Conservation (phyloP, 139 green algal genomes). For the Ettlia oleoabundans region DNA sequence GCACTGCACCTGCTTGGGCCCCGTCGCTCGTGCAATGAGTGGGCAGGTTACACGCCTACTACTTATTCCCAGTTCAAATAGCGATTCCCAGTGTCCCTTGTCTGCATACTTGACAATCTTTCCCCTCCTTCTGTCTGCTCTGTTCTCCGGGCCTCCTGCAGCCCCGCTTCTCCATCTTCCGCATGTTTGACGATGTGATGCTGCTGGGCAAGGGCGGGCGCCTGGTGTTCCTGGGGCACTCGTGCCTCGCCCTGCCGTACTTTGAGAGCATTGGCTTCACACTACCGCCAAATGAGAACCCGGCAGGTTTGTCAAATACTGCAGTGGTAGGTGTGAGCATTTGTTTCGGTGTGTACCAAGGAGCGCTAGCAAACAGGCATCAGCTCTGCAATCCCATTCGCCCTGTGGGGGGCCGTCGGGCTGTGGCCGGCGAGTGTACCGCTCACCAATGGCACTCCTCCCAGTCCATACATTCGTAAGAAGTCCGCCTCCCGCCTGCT, state of each 20-base stretch:
- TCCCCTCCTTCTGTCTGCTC: slow-evolving; percentile 24
- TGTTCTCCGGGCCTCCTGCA: slow-evolving; percentile 57
- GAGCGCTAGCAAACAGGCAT: too few species aligned
- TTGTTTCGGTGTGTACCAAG: too few species aligned
- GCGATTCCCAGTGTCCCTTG: too few species aligned
- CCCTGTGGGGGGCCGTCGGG: too few species aligned
- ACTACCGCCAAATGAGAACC: slow-evolving; percentile 72
- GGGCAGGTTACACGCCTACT: too few species aligned
- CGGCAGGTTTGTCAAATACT: slow-evolving; percentile 50
- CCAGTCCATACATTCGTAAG: neutral
- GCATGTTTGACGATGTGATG: slow-evolving; percentile 76
- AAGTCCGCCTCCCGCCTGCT: neutral
- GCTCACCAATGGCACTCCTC: neutral
- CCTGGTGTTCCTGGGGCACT: slow-evolving; percentile 65
- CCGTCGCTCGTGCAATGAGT: too few species aligned
- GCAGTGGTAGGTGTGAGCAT: neutral
- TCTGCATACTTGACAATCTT: neutral
- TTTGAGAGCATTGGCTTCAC: slow-evolving; percentile 62
- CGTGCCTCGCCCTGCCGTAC: slow-evolving; percentile 57
- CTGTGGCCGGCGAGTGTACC: too few species aligned
- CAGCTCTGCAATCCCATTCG: too few species aligned
- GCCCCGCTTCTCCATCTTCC: slow-evolving; percentile 81
- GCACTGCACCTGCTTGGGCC: too few species aligned
- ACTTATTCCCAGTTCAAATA: too few species aligned
- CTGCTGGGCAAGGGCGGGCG: slow-evolving; percentile 70